These are phyloP conservation scores for Vachellia collinsii DNA, from an alignment of 306 rosid genomes.

Conservation along the genomic window DNA sequence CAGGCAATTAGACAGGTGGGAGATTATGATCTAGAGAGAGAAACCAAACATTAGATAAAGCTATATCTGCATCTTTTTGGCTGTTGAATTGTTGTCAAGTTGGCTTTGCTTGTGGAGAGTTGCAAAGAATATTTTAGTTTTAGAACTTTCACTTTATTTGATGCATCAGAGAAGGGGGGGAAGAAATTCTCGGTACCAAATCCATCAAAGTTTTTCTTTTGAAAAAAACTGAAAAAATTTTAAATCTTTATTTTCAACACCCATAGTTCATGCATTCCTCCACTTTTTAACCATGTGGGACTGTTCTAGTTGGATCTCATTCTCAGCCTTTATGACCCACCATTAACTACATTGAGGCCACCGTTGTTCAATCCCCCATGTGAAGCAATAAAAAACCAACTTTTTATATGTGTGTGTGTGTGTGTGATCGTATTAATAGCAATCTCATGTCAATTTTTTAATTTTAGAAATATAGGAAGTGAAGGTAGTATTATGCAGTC, in stretches of 20 bases:
- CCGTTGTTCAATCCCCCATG: conserved; percentile 53
- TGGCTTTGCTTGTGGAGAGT: conserved; percentile 90
- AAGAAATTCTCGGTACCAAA: conserved; percentile 42
- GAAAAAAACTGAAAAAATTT: conserved; percentile 47
- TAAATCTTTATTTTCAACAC: conserved; percentile 50
- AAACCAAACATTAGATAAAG: conserved; percentile 41
- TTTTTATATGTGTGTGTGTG: neutral
- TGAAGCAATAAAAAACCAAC: conserved; percentile 39
- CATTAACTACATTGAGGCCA: conserved; percentile 29
- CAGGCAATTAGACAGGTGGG: conserved; percentile 48
- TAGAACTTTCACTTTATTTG: conserved; percentile 64
- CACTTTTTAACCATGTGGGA: conserved; percentile 36
- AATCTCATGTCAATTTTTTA: neutral
- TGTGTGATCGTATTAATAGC: neutral
- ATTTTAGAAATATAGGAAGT: too few relatives aligned
- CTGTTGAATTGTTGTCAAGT: conserved; percentile 61
- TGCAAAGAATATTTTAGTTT: conserved; percentile 88
- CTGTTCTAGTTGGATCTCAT: conserved; percentile 35
- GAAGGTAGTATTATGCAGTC: neutral
- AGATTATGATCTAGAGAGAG: conserved; percentile 53
- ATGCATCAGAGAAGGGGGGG: conserved; percentile 53
- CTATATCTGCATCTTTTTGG: conserved; percentile 52
- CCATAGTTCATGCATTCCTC: conserved; percentile 49
- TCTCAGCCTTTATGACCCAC: conserved; percentile 46
- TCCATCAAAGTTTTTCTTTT: conserved; percentile 35